Evolutionary conservation across 2,329 filamentous ascomycete species (phyloP).

Genomic region (Trichoderma hamatum): DNA sequence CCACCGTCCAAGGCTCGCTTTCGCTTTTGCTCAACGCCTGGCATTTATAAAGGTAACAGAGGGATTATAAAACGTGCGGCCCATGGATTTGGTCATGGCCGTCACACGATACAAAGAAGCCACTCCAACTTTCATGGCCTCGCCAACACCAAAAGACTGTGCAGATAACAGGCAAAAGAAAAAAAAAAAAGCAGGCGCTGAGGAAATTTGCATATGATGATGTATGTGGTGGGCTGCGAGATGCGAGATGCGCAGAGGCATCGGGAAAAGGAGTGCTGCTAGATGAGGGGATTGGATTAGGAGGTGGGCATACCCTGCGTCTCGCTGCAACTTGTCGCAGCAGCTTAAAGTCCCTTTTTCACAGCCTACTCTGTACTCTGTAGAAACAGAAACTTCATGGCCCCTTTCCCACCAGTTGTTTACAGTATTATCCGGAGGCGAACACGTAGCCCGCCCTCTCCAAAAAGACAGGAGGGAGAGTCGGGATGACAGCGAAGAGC

Average conservation of each 20-base stretch:
- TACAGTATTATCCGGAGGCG: slow-evolving; percentile 40
- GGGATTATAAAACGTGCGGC: slow-evolving; percentile 20
- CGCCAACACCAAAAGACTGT: slow-evolving; percentile 13
- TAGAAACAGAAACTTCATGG: slow-evolving; percentile 29
- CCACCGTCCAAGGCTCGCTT: slow-evolving; percentile 18
- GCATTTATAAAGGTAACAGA: slow-evolving; percentile 27
- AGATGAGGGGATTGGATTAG: slow-evolving; percentile 27
- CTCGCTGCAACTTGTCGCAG: slow-evolving; percentile 31
- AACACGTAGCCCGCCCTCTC: slow-evolving; percentile 25
- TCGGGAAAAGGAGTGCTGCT: slow-evolving; percentile 34
- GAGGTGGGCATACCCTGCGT: slow-evolving; percentile 41
- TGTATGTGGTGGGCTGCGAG: neutral
- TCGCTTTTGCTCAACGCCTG: slow-evolving; percentile 26
- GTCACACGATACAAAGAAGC: slow-evolving; percentile 28
- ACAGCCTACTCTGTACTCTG: slow-evolving; percentile 27
- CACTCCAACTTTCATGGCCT: slow-evolving; percentile 22
- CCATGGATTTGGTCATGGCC: slow-evolving; percentile 23
- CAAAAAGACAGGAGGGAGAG: neutral
- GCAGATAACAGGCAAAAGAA: neutral
- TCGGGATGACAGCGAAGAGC: slow-evolving; percentile 1
- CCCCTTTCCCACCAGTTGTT: slow-evolving; percentile 37
- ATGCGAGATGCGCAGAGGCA: slow-evolving; percentile 26
- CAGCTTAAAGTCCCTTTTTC: slow-evolving; percentile 33
- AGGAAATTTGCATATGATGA: neutral
- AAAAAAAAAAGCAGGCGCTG: neutral